Percentiles rank a stretch among this genome's conserved stretches.
Conservation (phyloP, 2,329 filamentous ascomycete genomes). For the Acephala macrosclerotiorum region DNA sequence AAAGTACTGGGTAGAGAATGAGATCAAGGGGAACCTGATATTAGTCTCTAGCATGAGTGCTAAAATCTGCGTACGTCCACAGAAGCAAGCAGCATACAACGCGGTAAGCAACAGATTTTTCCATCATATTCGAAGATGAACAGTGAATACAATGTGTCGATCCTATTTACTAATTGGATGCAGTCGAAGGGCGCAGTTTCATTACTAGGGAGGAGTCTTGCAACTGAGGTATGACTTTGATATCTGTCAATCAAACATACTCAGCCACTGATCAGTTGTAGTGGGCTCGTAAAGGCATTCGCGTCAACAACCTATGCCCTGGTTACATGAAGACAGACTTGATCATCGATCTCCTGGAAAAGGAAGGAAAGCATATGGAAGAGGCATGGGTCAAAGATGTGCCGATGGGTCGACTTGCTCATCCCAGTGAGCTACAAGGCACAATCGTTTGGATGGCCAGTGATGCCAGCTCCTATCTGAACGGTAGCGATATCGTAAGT, state of each 20-base stretch:
- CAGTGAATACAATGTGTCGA: not conserved
- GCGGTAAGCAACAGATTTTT: conserved; percentile 37
- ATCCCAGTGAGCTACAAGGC: conserved; percentile 48
- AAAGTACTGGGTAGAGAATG: conserved; percentile 45
- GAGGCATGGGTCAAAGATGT: conserved; percentile 47
- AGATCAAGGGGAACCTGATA: conserved; percentile 41
- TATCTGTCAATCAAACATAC: not conserved
- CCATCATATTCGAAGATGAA: not conserved
- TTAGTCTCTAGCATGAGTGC: conserved; percentile 43
- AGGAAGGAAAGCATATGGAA: conserved; percentile 48
- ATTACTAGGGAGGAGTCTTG: conserved; percentile 65
- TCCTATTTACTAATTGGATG: conserved; percentile 10
- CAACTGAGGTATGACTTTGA: conserved; percentile 49
- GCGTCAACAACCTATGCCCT: conserved; percentile 71
- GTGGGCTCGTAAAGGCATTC: conserved; percentile 68
- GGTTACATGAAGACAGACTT: conserved; percentile 56
- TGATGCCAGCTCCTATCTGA: conserved; percentile 38
- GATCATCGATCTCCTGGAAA: conserved; percentile 43
- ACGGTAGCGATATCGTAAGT: conserved; percentile 39
- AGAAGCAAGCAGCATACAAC: conserved; percentile 48
- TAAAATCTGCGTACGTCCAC: conserved; percentile 44
- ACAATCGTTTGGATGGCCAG: conserved; percentile 42
- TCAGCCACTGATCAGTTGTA: conserved; percentile 41
- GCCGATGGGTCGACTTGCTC: conserved; percentile 47
- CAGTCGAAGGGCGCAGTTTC: conserved; percentile 65